These are phyloP conservation scores for Cystoderma amianthinum DNA, from an alignment of 768 basidiomycete species.

Conservation along the genomic window DNA sequence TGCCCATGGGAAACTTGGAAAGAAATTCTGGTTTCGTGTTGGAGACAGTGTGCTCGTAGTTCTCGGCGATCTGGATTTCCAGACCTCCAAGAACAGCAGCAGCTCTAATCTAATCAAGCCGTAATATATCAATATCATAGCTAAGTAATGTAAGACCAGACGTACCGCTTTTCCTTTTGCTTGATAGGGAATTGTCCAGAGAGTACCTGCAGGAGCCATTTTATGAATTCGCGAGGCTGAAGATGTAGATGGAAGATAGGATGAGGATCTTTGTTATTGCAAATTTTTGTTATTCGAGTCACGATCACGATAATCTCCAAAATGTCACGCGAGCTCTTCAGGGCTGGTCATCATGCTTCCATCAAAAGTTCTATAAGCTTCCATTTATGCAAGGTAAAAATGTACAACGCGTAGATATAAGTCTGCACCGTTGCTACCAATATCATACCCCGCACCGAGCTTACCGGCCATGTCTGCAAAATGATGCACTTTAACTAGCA, in stretches of 20 bases:
- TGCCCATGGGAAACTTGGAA: conserved; percentile 72
- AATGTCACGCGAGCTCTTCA: neutral
- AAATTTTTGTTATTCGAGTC: neutral
- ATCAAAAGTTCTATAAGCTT: too few relatives aligned
- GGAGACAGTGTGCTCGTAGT: conserved; percentile 54
- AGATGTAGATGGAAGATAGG: conserved; percentile 9
- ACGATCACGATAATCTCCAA: neutral
- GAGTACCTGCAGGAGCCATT: conserved; percentile 58
- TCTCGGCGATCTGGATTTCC: conserved; percentile 42
- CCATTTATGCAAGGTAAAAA: too few relatives aligned
- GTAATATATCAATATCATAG: neutral
- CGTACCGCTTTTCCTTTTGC: conserved; percentile 13
- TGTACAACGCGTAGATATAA: too few relatives aligned
- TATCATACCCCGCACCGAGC: too few relatives aligned
- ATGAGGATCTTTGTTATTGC: neutral
- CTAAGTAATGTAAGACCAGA: conserved; percentile 1
- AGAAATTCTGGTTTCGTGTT: conserved; percentile 69
- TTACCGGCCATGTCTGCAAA: too few relatives aligned
- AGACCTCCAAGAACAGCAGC: conserved; percentile 56
- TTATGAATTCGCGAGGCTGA: conserved; percentile 18
- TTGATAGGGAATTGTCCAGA: conserved; percentile 44
- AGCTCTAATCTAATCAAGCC: conserved; percentile 35
- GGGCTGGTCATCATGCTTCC: neutral
- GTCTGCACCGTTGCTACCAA: too few relatives aligned
- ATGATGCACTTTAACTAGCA: too few relatives aligned